Conservation (phyloP, 2,329 filamentous ascomycete genomes). For the Stachybotrys elegans region DNA sequence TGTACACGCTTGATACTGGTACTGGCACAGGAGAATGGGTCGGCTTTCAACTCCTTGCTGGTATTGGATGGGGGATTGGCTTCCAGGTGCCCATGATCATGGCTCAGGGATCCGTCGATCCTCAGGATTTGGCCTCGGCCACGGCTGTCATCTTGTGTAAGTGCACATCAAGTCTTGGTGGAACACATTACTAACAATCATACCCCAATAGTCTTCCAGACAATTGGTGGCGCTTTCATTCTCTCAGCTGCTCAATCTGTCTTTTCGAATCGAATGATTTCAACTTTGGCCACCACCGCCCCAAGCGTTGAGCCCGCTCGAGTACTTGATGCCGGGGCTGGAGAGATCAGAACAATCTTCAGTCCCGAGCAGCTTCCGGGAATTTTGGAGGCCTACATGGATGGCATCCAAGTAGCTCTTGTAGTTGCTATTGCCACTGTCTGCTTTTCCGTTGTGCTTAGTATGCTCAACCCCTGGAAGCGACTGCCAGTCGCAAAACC, state of each 20-base stretch:
- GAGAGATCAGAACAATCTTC: not conserved
- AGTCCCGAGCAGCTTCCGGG: not conserved
- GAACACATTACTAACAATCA: not conserved
- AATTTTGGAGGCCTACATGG: not conserved
- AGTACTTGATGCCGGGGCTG: not conserved
- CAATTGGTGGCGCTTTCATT: not conserved
- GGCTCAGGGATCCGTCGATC: not conserved
- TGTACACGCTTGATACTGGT: conserved; percentile 34
- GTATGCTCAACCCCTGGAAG: not conserved
- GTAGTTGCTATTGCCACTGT: not conserved
- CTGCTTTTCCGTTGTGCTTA: not conserved
- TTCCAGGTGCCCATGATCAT: conserved; percentile 48
- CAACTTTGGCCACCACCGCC: not conserved
- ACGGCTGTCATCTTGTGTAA: not conserved
- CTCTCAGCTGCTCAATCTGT: not conserved
- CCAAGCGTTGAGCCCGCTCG: not conserved
- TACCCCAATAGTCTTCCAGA: not conserved
- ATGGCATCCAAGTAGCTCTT: not conserved
- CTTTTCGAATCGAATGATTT: not conserved
- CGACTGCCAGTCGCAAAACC: not conserved
- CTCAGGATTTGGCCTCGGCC: not conserved
- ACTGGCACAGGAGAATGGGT: conserved; percentile 41
- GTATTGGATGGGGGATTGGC: conserved; percentile 39
- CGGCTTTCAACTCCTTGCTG: conserved; percentile 47
- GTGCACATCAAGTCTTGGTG: too few species aligned